Conservation (phyloP, 1,139 yeast genomes). For the Saccharomyces hybrid region DNA sequence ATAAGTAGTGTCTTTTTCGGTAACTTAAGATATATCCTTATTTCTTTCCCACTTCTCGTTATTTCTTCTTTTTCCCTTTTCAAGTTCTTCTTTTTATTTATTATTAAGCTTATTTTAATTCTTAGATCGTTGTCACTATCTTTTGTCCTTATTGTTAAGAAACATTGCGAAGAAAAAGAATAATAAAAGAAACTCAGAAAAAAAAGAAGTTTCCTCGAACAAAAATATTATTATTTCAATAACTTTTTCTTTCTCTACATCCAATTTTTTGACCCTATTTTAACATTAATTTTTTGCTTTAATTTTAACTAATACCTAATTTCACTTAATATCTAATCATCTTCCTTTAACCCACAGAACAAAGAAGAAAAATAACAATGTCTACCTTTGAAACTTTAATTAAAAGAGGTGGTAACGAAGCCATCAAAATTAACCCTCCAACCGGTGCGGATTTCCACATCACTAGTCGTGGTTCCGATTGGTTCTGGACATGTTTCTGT, state of each 20-base stretch:
- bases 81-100: not conserved
- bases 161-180: not conserved
- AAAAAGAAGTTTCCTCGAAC: not conserved
- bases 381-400: slow-evolving; percentile 11
- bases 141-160: not conserved
- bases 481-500: slow-evolving; percentile 37
- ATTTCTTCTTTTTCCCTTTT: not conserved
- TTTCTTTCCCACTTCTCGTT: not conserved
- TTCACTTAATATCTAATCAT: not conserved
- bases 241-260: not conserved
- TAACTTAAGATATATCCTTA: not conserved
- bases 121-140: not conserved
- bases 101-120: not conserved
- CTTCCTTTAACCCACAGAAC: not conserved
- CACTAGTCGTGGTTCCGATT: slow-evolving; percentile 20
- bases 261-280: not conserved
- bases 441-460: slow-evolving; percentile 20
- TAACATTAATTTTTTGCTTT: not conserved
- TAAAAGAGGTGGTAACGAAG: slow-evolving; percentile 23
- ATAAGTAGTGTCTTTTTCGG: not conserved
- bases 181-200: not conserved
- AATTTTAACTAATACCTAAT: slow-evolving; percentile 1
- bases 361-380: slow-evolving; percentile 5
- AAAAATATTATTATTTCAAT: not conserved
- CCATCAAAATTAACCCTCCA: slow-evolving; percentile 16